Evolutionary conservation across 768 basidiomycete species (phyloP).

Genomic region (Leccinellum rugosiceps): DNA sequence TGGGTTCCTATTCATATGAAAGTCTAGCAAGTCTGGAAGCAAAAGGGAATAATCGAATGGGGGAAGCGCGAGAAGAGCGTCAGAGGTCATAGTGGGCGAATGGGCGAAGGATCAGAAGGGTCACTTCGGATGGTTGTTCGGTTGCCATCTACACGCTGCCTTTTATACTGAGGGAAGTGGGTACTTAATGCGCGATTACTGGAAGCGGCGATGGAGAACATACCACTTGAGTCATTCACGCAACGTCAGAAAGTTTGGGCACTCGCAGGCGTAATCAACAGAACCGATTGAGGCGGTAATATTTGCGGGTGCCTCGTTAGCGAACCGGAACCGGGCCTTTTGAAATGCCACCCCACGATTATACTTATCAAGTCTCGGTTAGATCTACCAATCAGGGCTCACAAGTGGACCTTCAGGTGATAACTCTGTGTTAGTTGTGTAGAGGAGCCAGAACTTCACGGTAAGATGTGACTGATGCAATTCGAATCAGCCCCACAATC

Average conservation of each 20-base stretch:
- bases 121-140: not conserved
- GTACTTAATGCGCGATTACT: not conserved
- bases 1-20: slow-evolving; percentile 25
- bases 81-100: slow-evolving; percentile 3
- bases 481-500: not conserved
- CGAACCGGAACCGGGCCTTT: not conserved
- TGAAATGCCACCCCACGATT: not conserved
- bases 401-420: not conserved
- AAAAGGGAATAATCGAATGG: slow-evolving; percentile 23
- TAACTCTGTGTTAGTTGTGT: not conserved
- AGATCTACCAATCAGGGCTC: not conserved
- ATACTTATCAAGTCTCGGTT: not conserved
- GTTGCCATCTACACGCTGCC: not conserved
- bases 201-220: not conserved
- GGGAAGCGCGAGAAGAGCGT: slow-evolving; percentile 5
- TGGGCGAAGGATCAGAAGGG: not conserved
- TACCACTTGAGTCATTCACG: not conserved
- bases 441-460: not conserved
- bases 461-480: not conserved
- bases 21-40: slow-evolving; percentile 25
- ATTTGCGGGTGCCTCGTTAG: not conserved
- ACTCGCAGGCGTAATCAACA: not conserved
- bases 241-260: not conserved
- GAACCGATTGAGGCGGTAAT: not conserved
- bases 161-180: not conserved